Evolutionary conservation across 306 rosid species (phyloP).

Genomic region (Casuarina cunninghamiana): DNA sequence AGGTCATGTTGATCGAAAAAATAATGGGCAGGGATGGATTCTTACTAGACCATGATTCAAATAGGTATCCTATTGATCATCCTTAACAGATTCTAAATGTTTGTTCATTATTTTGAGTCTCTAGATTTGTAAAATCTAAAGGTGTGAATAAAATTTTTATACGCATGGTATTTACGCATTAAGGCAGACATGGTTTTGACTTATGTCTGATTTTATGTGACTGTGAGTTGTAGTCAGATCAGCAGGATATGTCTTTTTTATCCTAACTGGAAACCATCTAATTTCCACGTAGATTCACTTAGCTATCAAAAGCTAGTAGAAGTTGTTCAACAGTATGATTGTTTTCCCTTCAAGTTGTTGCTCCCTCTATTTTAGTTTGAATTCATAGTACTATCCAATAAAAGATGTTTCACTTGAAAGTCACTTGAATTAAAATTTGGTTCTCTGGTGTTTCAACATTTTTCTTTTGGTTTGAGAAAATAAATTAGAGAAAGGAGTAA

Average conservation of each 20-base stretch:
- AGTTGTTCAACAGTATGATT: not conserved
- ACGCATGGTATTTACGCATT: not conserved
- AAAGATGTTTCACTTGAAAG: not conserved
- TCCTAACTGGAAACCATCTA: not conserved
- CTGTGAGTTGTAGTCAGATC: not conserved
- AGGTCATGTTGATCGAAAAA: not conserved
- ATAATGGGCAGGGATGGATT: not conserved
- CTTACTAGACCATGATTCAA: not conserved
- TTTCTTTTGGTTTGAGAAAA: not conserved
- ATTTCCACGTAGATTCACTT: not conserved
- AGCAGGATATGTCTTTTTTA: not conserved
- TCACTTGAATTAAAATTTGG: not conserved
- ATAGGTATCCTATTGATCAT: not conserved
- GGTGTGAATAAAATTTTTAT: not conserved
- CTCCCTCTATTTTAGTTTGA: not conserved
- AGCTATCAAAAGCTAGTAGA: not conserved
- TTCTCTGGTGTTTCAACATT: not conserved
- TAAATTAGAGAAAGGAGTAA: conserved; percentile 9
- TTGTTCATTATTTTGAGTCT: not conserved
- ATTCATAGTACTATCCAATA: not conserved
- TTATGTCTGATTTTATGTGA: not conserved
- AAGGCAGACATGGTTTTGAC: not conserved
- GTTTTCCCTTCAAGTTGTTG: not conserved
- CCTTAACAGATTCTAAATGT: not conserved
- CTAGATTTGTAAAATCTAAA: not conserved